Base-by-base conservation (phyloP, 1,284 basidiomycete species). In the Heliocybe sulcata region DNA sequence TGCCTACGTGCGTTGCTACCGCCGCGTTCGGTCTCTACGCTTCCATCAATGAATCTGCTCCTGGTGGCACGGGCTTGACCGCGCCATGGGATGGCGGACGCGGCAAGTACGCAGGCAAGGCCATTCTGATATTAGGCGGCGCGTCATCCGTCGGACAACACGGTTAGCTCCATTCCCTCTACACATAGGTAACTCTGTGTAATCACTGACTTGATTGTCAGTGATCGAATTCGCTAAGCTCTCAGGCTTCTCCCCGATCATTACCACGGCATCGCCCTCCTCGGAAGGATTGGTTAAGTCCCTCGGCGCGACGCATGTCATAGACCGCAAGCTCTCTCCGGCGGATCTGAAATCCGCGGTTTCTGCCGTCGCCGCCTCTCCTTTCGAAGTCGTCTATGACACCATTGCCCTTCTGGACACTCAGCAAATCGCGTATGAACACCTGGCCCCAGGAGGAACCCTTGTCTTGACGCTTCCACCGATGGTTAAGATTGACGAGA, bases 231-330 rank as follows among this genome's bases (percentile, higher is more conserved):
- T 67, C 33, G 59, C 62, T 26, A 61, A 60, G 54, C 47, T 63
- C 20, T 54, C 61, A 0, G 65, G 65, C 2, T 63, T 64, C 58
- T 52, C 35, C 25, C 59, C 54, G 10, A 61, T 63, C 26, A 50
- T 65, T 51, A 55, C 61, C 11, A 64, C 67, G 8, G 69, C 75
- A 4, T 80, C 77, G 10, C 56, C 65, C 6, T 69, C 71, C 55
- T 75, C 81, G 60, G 60, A 62, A 1, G 69, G 62, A 0, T 67
- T 64, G 57, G 67, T 81, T 57, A 77, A 76, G 59, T 70, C 69
- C 1, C 69, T 79, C n/a, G 80, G 80, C 1, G 80, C 78, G 0
- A 76, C 76, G 0, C 72, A 76, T 54, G 65, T 77, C 55, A 62
- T 81, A 54, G 73, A 76, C 53, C 67, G 76, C 19, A 60, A 62